phyloP scores from a whole-genome alignment of 805 yeast species.

The Saturnispora halmiae region DNA sequence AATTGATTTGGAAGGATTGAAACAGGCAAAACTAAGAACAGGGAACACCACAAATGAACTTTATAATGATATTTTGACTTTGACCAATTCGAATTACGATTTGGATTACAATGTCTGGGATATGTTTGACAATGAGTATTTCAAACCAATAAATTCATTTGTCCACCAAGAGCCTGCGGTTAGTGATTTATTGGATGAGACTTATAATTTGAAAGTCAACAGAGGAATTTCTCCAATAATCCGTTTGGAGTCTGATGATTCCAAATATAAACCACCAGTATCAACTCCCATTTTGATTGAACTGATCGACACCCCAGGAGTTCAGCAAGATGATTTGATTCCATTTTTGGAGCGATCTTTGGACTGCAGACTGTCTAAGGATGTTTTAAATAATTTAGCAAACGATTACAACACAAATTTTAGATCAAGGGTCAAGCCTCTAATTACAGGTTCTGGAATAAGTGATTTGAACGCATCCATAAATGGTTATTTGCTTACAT shows the following conservation, averaged over 20 bases:
- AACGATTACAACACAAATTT: conserved; percentile 15
- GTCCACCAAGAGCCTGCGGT: conserved; percentile 14
- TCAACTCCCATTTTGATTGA: conserved; percentile 57
- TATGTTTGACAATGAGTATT: conserved; percentile 15
- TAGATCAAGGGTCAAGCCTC: conserved; percentile 43
- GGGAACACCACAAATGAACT: neutral
- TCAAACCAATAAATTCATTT: conserved; percentile 11
- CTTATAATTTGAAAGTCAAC: neutral
- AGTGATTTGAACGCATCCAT: conserved; percentile 66
- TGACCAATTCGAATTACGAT: conserved; percentile 23
- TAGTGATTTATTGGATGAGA: neutral
- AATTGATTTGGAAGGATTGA: conserved; percentile 6
- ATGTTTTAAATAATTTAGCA: conserved; percentile 44
- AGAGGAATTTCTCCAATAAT: conserved; percentile 6
- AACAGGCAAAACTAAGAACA: conserved; percentile 1
- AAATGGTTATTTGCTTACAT: conserved; percentile 66
- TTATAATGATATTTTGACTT: conserved; percentile 1
- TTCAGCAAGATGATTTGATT: conserved; percentile 54
- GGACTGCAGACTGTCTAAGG: conserved; percentile 51
- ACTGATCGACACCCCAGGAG: conserved; percentile 67
- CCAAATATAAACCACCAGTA: conserved; percentile 37
- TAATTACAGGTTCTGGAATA: conserved; percentile 71
- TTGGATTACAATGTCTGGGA: conserved; percentile 21
- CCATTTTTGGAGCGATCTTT: conserved; percentile 71
- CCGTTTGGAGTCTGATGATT: no score